Evolutionary conservation across 805 yeast species (phyloP).

Genomic region (Saturnispora ahearnii): DNA sequence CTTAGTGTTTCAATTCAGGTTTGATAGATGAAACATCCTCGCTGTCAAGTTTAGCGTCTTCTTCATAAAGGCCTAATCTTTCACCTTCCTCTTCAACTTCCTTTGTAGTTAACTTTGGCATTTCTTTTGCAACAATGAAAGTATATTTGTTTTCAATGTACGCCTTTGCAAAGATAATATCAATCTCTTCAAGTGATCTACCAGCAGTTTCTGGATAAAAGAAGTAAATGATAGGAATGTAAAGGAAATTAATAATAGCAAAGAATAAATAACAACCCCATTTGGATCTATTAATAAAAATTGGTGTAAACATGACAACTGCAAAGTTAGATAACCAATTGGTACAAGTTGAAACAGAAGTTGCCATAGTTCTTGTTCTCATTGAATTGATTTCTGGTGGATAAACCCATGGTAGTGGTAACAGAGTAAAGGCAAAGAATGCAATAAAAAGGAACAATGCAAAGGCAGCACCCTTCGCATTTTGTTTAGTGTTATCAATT

Average conservation of each 20-base stretch:
- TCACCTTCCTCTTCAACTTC: constrained; percentile 55
- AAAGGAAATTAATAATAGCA: constrained; percentile 51
- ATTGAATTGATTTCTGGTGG: constrained; percentile 60
- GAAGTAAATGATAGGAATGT: constrained; percentile 55
- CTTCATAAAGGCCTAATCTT: constrained; percentile 42
- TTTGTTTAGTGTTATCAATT: constrained; percentile 29
- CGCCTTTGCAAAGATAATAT: constrained; percentile 58
- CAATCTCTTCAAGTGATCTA: constrained; percentile 66
- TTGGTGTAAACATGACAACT: constrained; percentile 60
- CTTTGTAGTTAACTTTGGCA: constrained; percentile 49
- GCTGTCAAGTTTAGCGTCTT: constrained; percentile 7
- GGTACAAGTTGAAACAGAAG: constrained; percentile 53
- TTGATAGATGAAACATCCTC: constrained; percentile 1
- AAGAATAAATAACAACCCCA: constrained; percentile 68
- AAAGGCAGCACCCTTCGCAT: constrained; percentile 61
- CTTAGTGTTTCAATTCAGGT: constrained; percentile 6
- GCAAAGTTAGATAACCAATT: constrained; percentile 66
- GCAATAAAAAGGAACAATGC: constrained; percentile 52
- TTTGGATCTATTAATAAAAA: constrained; percentile 39
- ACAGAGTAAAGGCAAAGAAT: constrained; percentile 43
- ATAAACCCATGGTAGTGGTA: constrained; percentile 47
- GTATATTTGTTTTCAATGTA: constrained; percentile 46
- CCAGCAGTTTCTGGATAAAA: constrained; percentile 75
- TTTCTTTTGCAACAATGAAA: constrained; percentile 52
- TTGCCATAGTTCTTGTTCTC: constrained; percentile 61